A percentile compares a stretch with the other conserved stretches of the same genome.
phyloP scores from a whole-genome alignment of 495 filamentous ascomycete species.

The Clavariopsis aquatica region DNA sequence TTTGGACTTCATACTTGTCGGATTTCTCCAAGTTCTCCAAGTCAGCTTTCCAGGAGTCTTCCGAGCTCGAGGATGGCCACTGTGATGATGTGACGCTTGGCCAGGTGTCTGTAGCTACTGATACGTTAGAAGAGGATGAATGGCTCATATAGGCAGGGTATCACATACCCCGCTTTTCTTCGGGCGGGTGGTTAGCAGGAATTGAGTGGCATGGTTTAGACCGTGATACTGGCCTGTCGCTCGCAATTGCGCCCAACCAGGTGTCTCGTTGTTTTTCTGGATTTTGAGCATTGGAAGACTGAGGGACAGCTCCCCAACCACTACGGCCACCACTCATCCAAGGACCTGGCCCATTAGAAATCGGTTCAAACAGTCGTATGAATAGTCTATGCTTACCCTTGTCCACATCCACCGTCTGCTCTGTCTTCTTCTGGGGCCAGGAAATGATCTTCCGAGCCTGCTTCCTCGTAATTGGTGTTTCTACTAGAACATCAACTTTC shows the following conservation, averaged over 20 bases:
- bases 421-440: background rate
- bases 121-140: too few species aligned
- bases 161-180: too few species aligned
- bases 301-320: background rate
- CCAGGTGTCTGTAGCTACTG: background rate
- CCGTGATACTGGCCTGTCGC: too few species aligned
- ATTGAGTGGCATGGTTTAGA: too few species aligned
- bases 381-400: background rate
- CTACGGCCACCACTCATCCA: background rate
- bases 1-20: constrained; percentile 5
- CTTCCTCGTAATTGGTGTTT: background rate
- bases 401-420: background rate
- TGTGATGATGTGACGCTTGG: background rate
- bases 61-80: background rate
- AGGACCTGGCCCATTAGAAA: background rate
- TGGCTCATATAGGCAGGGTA: too few species aligned
- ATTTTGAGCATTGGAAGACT: background rate
- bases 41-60: background rate
- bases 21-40: background rate
- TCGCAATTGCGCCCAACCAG: too few species aligned
- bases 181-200: too few species aligned
- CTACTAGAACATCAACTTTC: background rate
- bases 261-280: background rate
- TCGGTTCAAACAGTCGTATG: background rate
- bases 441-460: background rate